These are phyloP conservation scores for Ogataea chonburiensis DNA, from an alignment of 805 yeast genomes.

Conservation along the genomic window DNA sequence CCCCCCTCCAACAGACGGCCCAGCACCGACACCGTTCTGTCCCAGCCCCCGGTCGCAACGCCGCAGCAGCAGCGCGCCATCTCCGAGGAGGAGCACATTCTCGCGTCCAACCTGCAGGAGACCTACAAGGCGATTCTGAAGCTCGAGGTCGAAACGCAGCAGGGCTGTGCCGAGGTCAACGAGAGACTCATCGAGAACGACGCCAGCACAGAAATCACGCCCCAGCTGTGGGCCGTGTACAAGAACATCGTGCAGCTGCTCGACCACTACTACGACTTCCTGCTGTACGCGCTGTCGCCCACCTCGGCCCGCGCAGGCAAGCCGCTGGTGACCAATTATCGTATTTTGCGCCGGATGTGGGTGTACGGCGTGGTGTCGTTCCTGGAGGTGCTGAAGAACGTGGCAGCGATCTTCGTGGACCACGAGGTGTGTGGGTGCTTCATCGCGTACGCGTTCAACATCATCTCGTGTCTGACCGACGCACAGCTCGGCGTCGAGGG, in stretches of 20 bases:
- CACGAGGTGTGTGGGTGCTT: slow-evolving; percentile 78
- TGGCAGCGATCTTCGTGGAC: slow-evolving; percentile 64
- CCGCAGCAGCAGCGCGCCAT: slow-evolving; percentile 28
- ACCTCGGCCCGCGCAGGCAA: slow-evolving; percentile 68
- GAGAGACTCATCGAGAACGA: slow-evolving; percentile 46
- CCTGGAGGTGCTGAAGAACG: slow-evolving; percentile 71
- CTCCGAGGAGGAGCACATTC: slow-evolving; percentile 59
- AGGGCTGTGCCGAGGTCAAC: slow-evolving; percentile 61
- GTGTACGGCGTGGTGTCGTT: slow-evolving; percentile 84
- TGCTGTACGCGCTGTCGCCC: slow-evolving; percentile 69
- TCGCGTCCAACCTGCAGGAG: slow-evolving; percentile 70
- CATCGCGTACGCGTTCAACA: slow-evolving; percentile 68
- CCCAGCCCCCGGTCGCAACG: slow-evolving; percentile 22
- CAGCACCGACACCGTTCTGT: slow-evolving; percentile 27
- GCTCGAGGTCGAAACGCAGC: slow-evolving; percentile 67
- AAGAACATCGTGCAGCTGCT: slow-evolving; percentile 63
- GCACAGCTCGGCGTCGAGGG: slow-evolving; percentile 58
- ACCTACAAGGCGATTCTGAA: slow-evolving; percentile 69
- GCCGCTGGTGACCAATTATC: slow-evolving; percentile 72
- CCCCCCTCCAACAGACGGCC: slow-evolving; percentile 22
- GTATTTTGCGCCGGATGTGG: slow-evolving; percentile 80
- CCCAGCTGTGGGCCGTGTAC: slow-evolving; percentile 70
- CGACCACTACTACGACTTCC: slow-evolving; percentile 70
- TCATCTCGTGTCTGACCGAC: slow-evolving; percentile 53
- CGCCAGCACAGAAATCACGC: slow-evolving; percentile 49